Conservation (phyloP, 1,284 basidiomycete species). For the Wolfiporia cocos region DNA sequence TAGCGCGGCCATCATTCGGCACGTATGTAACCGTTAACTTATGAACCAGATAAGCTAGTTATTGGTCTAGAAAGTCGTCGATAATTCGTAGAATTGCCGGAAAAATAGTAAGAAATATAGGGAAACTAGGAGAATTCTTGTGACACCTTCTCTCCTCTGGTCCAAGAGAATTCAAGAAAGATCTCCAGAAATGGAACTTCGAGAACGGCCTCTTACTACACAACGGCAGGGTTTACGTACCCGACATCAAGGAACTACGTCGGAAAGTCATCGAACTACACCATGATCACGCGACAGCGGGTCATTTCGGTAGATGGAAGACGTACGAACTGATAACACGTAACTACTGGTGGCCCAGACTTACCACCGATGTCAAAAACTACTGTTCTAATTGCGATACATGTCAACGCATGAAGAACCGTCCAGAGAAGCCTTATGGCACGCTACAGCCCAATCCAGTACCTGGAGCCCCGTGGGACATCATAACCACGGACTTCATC, state of each 20-base stretch:
- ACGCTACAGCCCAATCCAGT: conserved; percentile 15
- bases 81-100: no score
- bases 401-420: conserved; percentile 14
- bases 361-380: background rate
- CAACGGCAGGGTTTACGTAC: conserved; percentile 23
- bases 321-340: background rate
- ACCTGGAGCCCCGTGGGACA: conserved; percentile 25
- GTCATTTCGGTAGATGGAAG: conserved; percentile 30
- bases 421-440: background rate
- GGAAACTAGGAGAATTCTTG: no score
- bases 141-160: background rate
- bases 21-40: no score
- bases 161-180: background rate
- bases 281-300: conserved; percentile 22
- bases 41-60: no score
- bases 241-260: conserved; percentile 16
- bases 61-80: no score
- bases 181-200: background rate
- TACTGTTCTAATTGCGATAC: conserved; percentile 23
- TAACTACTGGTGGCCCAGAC: background rate
- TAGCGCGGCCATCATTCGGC: no score
- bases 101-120: no score
- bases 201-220: conserved; percentile 23
- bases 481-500: conserved; percentile 33
- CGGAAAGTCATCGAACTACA: conserved; percentile 18